These are phyloP conservation scores for Grosmannia clavigera DNA, from an alignment of 2,329 filamentous ascomycete species.

Conservation along the genomic window DNA sequence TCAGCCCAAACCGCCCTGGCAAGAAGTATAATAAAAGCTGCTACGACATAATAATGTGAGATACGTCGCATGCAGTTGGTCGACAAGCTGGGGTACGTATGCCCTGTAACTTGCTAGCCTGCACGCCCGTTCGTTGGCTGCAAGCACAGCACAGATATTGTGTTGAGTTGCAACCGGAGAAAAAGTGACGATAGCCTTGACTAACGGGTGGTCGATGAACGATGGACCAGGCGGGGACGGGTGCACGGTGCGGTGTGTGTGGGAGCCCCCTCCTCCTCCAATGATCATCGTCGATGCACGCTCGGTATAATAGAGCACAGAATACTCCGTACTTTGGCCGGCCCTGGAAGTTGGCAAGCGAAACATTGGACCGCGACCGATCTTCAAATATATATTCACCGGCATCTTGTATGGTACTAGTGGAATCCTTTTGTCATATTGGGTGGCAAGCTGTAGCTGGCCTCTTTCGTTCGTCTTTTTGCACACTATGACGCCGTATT, in stretches of 20 bases:
- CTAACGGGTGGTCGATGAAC: not conserved
- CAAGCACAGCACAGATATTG: not conserved
- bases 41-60: not conserved
- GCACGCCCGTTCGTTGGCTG: not conserved
- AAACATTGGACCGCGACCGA: not conserved
- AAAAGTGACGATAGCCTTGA: constrained; percentile 7
- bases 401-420: not conserved
- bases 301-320: not conserved
- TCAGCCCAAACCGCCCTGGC: too few species aligned
- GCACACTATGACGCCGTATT: not conserved
- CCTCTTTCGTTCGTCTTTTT: not conserved
- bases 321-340: not conserved
- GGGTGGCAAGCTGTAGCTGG: not conserved
- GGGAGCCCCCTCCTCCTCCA: not conserved
- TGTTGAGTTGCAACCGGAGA: constrained; percentile 7
- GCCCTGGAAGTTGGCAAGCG: not conserved
- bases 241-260: not conserved
- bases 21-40: too few species aligned
- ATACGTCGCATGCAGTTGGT: not conserved
- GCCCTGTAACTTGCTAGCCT: not conserved
- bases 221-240: not conserved
- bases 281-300: not conserved
- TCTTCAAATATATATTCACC: not conserved
- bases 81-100: not conserved
- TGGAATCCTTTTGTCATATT: not conserved